These are phyloP conservation scores for Cutaneotrichosporon spelunceum DNA, from an alignment of 1,284 basidiomycete species.

Conservation along the genomic window DNA sequence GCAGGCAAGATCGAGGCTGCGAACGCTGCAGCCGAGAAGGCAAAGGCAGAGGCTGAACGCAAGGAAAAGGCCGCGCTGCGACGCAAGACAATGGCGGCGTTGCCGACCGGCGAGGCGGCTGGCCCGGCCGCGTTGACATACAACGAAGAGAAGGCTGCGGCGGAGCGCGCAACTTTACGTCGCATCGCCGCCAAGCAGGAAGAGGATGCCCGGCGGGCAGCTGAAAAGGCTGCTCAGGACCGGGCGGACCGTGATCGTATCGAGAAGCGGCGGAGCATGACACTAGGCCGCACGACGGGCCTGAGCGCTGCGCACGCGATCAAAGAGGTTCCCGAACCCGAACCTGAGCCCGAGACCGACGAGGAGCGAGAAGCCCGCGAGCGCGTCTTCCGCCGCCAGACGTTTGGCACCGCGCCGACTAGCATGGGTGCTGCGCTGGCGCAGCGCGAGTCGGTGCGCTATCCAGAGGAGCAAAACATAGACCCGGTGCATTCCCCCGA, in stretches of 20 bases:
- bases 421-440: not conserved
- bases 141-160: constrained; percentile 4
- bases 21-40: constrained; percentile 4
- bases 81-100: constrained; percentile 1
- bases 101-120: not conserved
- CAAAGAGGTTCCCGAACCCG: constrained; percentile 3
- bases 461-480: not conserved
- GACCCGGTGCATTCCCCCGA: not conserved
- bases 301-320: not conserved
- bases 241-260: constrained; percentile 3
- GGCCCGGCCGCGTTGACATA: constrained; percentile 3
- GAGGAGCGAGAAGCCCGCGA: not conserved
- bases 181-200: not conserved
- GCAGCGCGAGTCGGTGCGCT: not conserved
- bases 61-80: not conserved
- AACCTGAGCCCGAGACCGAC: not conserved
- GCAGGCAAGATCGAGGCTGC: constrained; percentile 1
- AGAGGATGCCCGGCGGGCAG: constrained; percentile 1
- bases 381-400: constrained; percentile 2
- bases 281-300: constrained; percentile 5
- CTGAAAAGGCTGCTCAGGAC: constrained; percentile 6
- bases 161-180: not conserved
- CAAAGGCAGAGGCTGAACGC: constrained; percentile 7
- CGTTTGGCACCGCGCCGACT: not conserved
- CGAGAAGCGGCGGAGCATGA: constrained; percentile 2